These are phyloP conservation scores for Penicillium samsonianum DNA, from an alignment of 495 filamentous ascomycete species.

Conservation along the genomic window DNA sequence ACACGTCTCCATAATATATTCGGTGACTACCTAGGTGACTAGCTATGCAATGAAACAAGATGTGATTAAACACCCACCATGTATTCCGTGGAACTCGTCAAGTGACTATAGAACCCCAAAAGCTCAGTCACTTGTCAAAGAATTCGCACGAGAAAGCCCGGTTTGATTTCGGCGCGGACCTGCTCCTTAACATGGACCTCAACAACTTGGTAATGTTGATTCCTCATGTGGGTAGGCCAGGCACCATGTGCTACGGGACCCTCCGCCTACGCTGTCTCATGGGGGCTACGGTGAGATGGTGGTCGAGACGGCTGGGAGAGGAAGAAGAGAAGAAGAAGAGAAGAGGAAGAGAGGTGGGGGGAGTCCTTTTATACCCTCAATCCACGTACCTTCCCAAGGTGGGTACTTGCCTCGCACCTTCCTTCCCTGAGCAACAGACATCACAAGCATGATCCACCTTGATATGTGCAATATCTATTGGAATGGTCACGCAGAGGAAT, in stretches of 20 bases:
- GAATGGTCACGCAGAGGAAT: not conserved
- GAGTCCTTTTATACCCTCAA: not conserved
- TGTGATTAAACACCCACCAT: not conserved
- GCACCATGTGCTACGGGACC: no score
- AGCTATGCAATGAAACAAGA: not conserved
- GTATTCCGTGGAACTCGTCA: not conserved
- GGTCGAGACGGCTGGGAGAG: not conserved
- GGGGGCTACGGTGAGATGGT: not conserved
- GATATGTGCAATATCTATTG: not conserved
- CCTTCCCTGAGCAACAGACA: not conserved
- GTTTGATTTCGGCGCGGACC: not conserved
- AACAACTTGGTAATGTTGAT: not conserved
- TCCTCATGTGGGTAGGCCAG: no score
- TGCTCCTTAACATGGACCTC: no score
- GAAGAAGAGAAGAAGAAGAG: not conserved
- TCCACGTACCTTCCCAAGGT: not conserved
- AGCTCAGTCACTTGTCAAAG: not conserved
- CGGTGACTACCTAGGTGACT: no score
- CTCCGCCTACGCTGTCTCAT: not conserved
- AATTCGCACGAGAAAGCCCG: not conserved
- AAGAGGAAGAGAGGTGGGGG: not conserved
- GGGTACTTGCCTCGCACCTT: not conserved
- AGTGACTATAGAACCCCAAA: not conserved
- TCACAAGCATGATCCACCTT: not conserved
- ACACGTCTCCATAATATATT: no score